Base-by-base conservation (phyloP, 31 red algal genomes). In the Porphyra umbilicalis region DNA sequence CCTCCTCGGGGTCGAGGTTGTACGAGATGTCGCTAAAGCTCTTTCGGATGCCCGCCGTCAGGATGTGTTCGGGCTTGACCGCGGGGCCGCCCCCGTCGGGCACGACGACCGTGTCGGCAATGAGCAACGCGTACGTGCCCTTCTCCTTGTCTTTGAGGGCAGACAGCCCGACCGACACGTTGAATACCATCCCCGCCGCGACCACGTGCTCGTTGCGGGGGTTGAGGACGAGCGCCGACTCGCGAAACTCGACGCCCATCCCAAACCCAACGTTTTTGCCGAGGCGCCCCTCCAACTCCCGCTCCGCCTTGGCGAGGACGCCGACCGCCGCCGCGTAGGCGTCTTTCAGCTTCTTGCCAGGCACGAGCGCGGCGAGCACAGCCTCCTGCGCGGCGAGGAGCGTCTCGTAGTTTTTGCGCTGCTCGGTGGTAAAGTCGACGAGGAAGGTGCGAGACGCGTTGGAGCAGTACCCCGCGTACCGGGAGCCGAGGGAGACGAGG, bases 221-320 rank as follows among this genome's bases (percentile, higher is more conserved):
- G 32, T 92, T 93, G 32, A 98, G 82, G 4, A 98, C 76, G 34
- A 86, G 82, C 32, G 95, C 75, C 9, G 88, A 81, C 34, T 98
- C 96, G 16, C 96, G 92, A 88, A 93, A 98, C 79, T 98, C 96
- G 25, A 98, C 88, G 15, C 96, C 96, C 80, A 91, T 94, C 9
- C 90, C 88, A 88, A 95, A 98, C 8, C 96, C 96, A 9, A 98
- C 90, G 80, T 98, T 95, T 82, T 92, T 92, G 6, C 89, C 77
- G 36, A 95, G 76, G 1, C 80, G 15, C 31, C 57, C 33, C n/a
- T 83, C 85, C 35, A 97, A 79, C 44, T 88, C 83, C 32, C 38
- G 32, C 76, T 20, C 68, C n/a, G 14, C 25, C 29, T 87, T 83
- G 18, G 75, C 33, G 13, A 95, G 36, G 38, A 78, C 78, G 32